A percentile compares a stretch with the other conserved stretches of the same genome.
Evolutionary conservation across 768 basidiomycete genomes (phyloP).

Genomic region (Auricularia cornea): DNA sequence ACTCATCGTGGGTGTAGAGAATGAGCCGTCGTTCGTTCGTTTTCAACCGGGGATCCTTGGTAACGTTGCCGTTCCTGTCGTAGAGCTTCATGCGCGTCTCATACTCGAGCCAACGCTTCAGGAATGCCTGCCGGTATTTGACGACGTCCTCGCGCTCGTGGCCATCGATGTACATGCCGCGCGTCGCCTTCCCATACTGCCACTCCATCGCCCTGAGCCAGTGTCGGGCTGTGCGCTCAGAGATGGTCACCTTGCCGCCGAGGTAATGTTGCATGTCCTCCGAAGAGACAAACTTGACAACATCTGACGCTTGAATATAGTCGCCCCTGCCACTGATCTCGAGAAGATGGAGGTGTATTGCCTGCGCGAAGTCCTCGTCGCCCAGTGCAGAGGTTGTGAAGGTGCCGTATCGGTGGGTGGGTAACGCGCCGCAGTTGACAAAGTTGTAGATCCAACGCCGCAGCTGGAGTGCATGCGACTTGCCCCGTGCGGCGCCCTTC

Average conservation of each 20-base stretch:
- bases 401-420: slow-evolving; percentile 18
- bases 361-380: slow-evolving; percentile 24
- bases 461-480: slow-evolving; percentile 22
- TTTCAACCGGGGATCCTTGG: background rate
- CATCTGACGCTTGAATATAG: slow-evolving; percentile 21
- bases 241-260: slow-evolving; percentile 11
- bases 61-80: slow-evolving; percentile 1
- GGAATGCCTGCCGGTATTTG: slow-evolving; percentile 7
- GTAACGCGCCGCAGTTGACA: slow-evolving; percentile 15
- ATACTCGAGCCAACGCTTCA: slow-evolving; percentile 1
- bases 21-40: background rate
- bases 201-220: slow-evolving; percentile 30
- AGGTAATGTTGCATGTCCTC: slow-evolving; percentile 6
- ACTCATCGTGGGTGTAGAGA: slow-evolving; percentile 3
- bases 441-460: slow-evolving; percentile 25
- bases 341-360: slow-evolving; percentile 22
- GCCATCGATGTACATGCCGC: slow-evolving; percentile 32
- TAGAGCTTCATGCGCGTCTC: slow-evolving; percentile 1
- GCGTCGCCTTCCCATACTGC: slow-evolving; percentile 20
- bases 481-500: slow-evolving; percentile 19
- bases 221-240: slow-evolving; percentile 17
- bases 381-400: slow-evolving; percentile 19
- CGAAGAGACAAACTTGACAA: slow-evolving; percentile 23
- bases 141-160: slow-evolving; percentile 23
- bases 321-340: slow-evolving; percentile 14